Evolutionary conservation across 225 moss, liverwort and hornwort species (phyloP).

Genomic region (Bryum argenteum): DNA sequence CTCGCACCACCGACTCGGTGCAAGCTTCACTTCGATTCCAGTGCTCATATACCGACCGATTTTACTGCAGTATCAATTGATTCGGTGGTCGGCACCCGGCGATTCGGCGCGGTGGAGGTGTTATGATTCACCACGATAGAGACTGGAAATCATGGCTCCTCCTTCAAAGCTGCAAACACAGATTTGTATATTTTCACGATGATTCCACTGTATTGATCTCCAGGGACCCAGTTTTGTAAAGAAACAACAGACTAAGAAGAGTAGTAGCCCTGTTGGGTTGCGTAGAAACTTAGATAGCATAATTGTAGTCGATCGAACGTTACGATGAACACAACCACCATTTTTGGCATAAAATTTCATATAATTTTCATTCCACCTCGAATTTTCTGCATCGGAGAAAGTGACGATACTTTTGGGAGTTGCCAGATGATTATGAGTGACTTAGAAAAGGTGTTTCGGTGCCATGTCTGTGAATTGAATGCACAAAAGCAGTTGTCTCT

Average conservation of each 20-base stretch:
- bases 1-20: background rate
- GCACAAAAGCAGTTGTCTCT: no score
- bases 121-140: background rate
- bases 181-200: conserved; percentile 36
- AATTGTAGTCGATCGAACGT: no score
- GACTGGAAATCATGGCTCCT: conserved; percentile 11
- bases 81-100: no score
- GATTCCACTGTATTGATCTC: conserved; percentile 33
- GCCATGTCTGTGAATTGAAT: no score
- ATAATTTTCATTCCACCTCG: no score
- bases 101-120: conserved; percentile 10
- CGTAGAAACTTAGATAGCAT: no score
- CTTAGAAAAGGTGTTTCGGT: no score
- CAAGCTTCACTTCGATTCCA: background rate
- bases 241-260: conserved; percentile 25
- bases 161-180: conserved; percentile 8
- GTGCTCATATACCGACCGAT: conserved; percentile 3
- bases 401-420: no score
- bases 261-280: conserved; percentile 30
- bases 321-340: no score
- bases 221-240: conserved; percentile 44
- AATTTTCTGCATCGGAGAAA: no score
- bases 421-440: no score
- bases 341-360: no score
- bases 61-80: background rate